A percentile compares a stretch with the other conserved stretches of the same genome.
These are phyloP conservation scores for Stemphylium beticola DNA, from an alignment of 2,329 filamentous ascomycete species.

Conservation along the genomic window DNA sequence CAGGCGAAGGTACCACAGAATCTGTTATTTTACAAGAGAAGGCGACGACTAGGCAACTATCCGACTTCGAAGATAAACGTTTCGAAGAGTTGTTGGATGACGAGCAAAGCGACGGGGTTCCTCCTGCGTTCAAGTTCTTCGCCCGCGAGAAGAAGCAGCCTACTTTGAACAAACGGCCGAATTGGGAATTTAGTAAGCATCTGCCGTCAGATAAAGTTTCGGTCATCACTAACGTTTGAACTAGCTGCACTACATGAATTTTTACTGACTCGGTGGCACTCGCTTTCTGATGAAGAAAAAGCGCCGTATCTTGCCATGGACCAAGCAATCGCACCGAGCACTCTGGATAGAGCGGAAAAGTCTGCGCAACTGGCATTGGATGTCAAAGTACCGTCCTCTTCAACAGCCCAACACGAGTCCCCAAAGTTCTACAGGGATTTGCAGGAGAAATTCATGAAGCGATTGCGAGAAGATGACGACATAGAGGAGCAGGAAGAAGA, in stretches of 20 bases:
- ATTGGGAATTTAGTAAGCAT: slow-evolving; percentile 22
- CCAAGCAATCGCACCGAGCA: slow-evolving; percentile 11
- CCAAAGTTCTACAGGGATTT: slow-evolving; percentile 29
- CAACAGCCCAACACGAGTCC: slow-evolving; percentile 32
- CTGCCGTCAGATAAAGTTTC: background rate
- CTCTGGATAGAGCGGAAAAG: slow-evolving; percentile 6
- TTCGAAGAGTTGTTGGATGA: slow-evolving; percentile 21
- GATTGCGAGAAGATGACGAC: slow-evolving; percentile 21
- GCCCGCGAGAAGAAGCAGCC: slow-evolving; percentile 19
- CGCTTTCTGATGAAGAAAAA: slow-evolving; percentile 26
- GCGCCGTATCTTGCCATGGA: slow-evolving; percentile 22
- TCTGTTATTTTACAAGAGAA: background rate
- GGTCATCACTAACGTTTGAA: background rate
- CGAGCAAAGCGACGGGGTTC: slow-evolving; percentile 10
- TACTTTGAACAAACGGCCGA: slow-evolving; percentile 21
- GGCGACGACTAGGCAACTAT: background rate
- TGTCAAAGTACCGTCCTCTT: slow-evolving; percentile 23
- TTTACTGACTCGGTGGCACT: slow-evolving; percentile 23
- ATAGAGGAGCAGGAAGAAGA: slow-evolving; percentile 6
- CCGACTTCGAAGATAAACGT: slow-evolving; percentile 13
- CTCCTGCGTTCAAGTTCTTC: slow-evolving; percentile 26
- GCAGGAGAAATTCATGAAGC: slow-evolving; percentile 29
- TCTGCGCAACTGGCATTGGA: slow-evolving; percentile 9
- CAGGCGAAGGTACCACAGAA: background rate
- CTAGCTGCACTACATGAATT: slow-evolving; percentile 25